Evolutionary conservation across 2,329 filamentous ascomycete genomes (phyloP).

Genomic region (Aspergillus thermomutatus): DNA sequence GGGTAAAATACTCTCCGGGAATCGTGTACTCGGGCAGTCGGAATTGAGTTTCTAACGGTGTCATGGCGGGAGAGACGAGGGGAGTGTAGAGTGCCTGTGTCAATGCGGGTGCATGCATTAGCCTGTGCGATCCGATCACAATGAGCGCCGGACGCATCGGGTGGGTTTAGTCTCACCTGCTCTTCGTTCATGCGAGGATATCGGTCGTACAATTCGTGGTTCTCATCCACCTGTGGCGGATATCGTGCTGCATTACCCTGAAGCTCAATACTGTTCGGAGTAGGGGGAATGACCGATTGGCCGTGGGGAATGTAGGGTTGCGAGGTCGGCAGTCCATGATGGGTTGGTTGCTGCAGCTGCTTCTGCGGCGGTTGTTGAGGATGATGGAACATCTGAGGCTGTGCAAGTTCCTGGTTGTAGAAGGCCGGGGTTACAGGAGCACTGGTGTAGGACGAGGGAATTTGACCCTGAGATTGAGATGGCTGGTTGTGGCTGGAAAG

Average conservation of each 20-base stretch:
- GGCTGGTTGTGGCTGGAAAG: slow-evolving; percentile 20
- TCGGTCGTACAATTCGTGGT: slow-evolving; percentile 43
- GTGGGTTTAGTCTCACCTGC: slow-evolving; percentile 32
- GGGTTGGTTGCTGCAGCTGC: slow-evolving; percentile 25
- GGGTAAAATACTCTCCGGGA: slow-evolving; percentile 49
- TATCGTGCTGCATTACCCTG: slow-evolving; percentile 43
- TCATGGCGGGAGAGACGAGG: slow-evolving; percentile 50
- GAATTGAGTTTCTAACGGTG: slow-evolving; percentile 47
- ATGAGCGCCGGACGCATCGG: background rate
- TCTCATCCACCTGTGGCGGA: slow-evolving; percentile 38
- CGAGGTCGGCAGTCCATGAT: slow-evolving; percentile 16
- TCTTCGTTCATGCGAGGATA: slow-evolving; percentile 43
- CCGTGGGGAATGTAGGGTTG: slow-evolving; percentile 30
- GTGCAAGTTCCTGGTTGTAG: slow-evolving; percentile 30
- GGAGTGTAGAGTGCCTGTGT: slow-evolving; percentile 47
- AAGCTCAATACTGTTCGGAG: slow-evolving; percentile 48
- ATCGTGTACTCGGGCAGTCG: slow-evolving; percentile 47
- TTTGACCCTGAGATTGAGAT: slow-evolving; percentile 22
- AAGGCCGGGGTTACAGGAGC: slow-evolving; percentile 31
- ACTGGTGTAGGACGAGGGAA: slow-evolving; percentile 28
- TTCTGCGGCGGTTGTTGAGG: slow-evolving; percentile 25
- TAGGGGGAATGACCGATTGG: slow-evolving; percentile 43
- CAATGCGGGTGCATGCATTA: slow-evolving; percentile 14
- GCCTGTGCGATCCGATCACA: slow-evolving; percentile 1
- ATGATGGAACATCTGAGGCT: slow-evolving; percentile 21